A percentile compares a stretch with the other conserved stretches of the same genome.
Conservation (phyloP, 2,329 filamentous ascomycete species). For the Xylariaceae sp. region DNA sequence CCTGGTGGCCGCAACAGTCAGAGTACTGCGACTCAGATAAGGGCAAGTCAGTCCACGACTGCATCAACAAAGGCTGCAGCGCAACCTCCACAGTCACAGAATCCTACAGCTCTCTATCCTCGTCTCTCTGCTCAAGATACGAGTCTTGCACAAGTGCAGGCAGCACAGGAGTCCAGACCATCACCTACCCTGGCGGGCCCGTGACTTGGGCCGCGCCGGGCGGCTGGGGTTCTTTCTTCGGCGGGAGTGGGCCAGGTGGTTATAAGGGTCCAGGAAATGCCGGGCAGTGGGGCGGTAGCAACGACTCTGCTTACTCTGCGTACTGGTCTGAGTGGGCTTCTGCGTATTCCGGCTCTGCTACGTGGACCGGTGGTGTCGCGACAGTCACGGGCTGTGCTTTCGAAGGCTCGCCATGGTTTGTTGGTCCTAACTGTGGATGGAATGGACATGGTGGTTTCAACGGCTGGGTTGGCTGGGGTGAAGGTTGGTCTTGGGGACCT, state of each 20-base stretch:
- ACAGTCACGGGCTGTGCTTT: conserved; percentile 44
- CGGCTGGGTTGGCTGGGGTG: conserved; percentile 41
- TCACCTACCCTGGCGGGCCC: conserved; percentile 35
- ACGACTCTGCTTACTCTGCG: conserved; percentile 18
- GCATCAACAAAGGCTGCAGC: conserved; percentile 30
- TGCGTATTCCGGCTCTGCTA: conserved; percentile 29
- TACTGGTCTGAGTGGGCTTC: conserved; percentile 33
- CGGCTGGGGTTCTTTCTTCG: conserved; percentile 25
- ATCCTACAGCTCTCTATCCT: conserved; percentile 36
- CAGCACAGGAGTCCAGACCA: conserved; percentile 38
- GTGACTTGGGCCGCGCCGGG: conserved; percentile 36
- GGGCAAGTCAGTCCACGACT: conserved; percentile 27
- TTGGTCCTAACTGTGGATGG: conserved; percentile 37
- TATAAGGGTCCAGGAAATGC: not conserved
- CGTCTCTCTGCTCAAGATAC: conserved; percentile 41
- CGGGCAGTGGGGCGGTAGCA: conserved; percentile 13
- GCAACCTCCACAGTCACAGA: conserved; percentile 25
- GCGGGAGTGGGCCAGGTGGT: conserved; percentile 8
- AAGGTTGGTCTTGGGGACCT: conserved; percentile 39
- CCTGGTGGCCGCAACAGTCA: conserved; percentile 32
- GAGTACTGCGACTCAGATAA: conserved; percentile 30
- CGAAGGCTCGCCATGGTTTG: conserved; percentile 40
- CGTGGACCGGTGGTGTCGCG: conserved; percentile 38
- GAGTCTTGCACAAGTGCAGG: conserved; percentile 39
- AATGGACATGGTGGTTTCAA: conserved; percentile 36